Conservation (phyloP, 2,329 filamentous ascomycete genomes). For the Penicillium frequentans region DNA sequence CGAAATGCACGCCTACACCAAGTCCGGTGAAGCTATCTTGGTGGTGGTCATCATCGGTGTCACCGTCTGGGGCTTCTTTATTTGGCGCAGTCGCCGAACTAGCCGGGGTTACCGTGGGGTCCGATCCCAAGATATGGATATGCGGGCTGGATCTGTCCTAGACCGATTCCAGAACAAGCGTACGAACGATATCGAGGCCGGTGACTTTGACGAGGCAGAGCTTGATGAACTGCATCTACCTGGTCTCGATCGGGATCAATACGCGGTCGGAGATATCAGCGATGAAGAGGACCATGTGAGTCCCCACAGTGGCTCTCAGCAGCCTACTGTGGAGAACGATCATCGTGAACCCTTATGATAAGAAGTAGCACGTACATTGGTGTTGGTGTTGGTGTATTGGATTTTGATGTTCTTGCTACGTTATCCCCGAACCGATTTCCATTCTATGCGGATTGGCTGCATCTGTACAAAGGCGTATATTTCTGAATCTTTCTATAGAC, state of each 20-base stretch:
- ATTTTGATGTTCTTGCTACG: not conserved
- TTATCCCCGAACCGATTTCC: not conserved
- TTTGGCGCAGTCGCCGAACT: slow-evolving; percentile 57
- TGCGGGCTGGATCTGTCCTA: slow-evolving; percentile 39
- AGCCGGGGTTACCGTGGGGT: slow-evolving; percentile 47
- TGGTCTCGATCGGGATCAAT: slow-evolving; percentile 39
- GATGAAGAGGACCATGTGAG: slow-evolving; percentile 33
- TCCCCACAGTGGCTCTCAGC: not conserved
- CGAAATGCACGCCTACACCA: slow-evolving; percentile 85
- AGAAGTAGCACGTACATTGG: not conserved
- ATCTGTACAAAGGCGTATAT: slow-evolving; percentile 5
- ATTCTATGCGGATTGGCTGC: not conserved
- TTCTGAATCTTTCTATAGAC: not conserved
- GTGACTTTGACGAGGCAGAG: slow-evolving; percentile 63
- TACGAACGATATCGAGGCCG: slow-evolving; percentile 58
- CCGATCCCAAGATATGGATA: slow-evolving; percentile 38
- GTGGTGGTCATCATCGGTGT: slow-evolving; percentile 77
- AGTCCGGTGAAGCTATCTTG: slow-evolving; percentile 81
- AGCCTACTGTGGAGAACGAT: not conserved
- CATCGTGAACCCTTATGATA: slow-evolving; percentile 10
- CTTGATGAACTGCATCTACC: slow-evolving; percentile 54
- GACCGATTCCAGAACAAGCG: slow-evolving; percentile 49
- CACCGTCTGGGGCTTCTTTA: slow-evolving; percentile 69
- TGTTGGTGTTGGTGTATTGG: not conserved
- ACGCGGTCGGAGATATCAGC: slow-evolving; percentile 51